Conservation (phyloP, 192 early-diverging fungal species). For the Rhizoclosmatium sp. region DNA sequence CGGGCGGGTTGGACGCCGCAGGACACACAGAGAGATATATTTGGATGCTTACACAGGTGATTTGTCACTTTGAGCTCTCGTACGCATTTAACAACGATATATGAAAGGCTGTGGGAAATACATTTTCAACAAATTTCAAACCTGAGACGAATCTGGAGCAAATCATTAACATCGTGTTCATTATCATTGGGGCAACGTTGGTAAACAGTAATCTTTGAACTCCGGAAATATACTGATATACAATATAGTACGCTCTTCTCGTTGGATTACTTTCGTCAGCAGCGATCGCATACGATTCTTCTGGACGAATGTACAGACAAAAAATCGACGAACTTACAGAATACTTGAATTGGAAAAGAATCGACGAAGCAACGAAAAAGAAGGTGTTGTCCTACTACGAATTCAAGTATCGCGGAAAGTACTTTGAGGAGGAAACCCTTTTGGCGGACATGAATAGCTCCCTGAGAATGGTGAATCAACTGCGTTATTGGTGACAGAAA, state of each 20-base stretch:
- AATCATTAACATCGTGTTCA: neutral
- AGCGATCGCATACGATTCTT: slow-evolving; percentile 15
- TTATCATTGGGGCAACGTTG: slow-evolving; percentile 12
- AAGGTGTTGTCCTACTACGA: slow-evolving; percentile 42
- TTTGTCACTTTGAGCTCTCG: neutral
- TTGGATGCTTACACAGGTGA: slow-evolving; percentile 26
- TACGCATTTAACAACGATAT: neutral
- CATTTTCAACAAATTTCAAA: slow-evolving; percentile 14
- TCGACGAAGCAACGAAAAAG: slow-evolving; percentile 14
- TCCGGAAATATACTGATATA: neutral
- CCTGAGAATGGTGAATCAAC: slow-evolving; percentile 21
- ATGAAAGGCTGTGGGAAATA: neutral
- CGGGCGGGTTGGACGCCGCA: neutral
- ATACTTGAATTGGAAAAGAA: slow-evolving; percentile 22
- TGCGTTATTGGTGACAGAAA: neutral
- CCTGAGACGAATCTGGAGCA: neutral
- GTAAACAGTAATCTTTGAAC: neutral
- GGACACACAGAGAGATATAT: neutral
- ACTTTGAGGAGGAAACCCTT: slow-evolving; percentile 36
- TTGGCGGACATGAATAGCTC: slow-evolving; percentile 42
- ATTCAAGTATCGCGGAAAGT: slow-evolving; percentile 46
- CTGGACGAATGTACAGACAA: slow-evolving; percentile 22
- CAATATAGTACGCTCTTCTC: slow-evolving; percentile 10
- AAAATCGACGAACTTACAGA: slow-evolving; percentile 23
- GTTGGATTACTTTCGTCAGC: slow-evolving; percentile 26